Conservation (phyloP, 257 asterid genomes). For the Penstemon eatonii region DNA sequence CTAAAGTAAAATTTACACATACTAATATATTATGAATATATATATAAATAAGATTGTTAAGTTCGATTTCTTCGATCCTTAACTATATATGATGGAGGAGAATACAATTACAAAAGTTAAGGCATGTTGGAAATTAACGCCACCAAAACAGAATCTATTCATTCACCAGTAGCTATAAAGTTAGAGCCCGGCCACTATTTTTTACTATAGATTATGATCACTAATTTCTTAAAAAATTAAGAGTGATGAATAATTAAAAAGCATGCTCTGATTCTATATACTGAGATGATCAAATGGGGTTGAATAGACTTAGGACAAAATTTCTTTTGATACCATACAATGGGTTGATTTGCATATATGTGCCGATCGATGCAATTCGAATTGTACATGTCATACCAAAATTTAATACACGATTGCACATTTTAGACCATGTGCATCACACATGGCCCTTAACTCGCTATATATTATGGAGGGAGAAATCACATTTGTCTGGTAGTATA, state of each 20-base stretch:
- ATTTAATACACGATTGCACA: too few relatives aligned
- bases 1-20: too few relatives aligned
- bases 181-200: conserved; percentile 34
- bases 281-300: not conserved
- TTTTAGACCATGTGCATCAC: too few relatives aligned
- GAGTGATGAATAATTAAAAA: not conserved
- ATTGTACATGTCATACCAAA: too few relatives aligned
- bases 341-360: too few relatives aligned
- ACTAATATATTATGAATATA: too few relatives aligned
- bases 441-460: too few relatives aligned
- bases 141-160: conserved; percentile 39
- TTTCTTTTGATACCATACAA: too few relatives aligned
- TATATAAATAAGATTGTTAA: not conserved
- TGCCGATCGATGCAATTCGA: too few relatives aligned
- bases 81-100: conserved; percentile 22
- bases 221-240: conserved; percentile 28
- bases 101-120: conserved; percentile 25
- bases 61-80: not conserved
- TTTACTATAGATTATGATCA: conserved; percentile 39
- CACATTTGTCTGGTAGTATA: too few relatives aligned
- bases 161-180: not conserved
- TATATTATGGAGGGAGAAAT: too few relatives aligned
- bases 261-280: conserved; percentile 27
- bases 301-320: not conserved
- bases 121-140: conserved; percentile 27